A percentile compares a stretch with the other conserved stretches of the same genome.
Evolutionary conservation across 208 protist genomes (phyloP).

Genomic region (Acanthamoeba healyi): DNA sequence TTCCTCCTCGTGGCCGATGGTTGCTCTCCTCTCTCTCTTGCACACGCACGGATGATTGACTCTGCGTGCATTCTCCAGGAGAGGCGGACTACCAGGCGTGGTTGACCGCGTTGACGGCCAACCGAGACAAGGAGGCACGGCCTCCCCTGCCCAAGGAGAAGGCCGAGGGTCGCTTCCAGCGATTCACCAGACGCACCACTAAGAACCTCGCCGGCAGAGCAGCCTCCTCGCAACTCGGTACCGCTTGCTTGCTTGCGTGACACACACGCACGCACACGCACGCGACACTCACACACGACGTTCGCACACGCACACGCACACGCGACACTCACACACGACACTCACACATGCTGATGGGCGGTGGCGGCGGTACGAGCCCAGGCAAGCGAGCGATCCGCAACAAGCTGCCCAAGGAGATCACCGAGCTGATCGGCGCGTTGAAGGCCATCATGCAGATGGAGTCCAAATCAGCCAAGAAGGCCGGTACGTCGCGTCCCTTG

Average conservation of each 20-base stretch:
- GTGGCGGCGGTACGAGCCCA: no score
- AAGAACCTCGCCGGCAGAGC: constrained; percentile 24
- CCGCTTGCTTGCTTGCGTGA: no score
- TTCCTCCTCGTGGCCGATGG: not conserved
- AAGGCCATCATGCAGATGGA: constrained; percentile 37
- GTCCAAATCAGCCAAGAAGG: not conserved
- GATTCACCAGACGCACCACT: not conserved
- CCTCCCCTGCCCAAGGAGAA: constrained; percentile 41
- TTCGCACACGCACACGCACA: no score
- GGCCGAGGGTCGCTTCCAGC: not conserved
- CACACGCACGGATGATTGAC: no score
- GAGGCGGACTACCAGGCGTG: constrained; percentile 1
- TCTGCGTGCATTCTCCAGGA: not conserved
- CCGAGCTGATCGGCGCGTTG: not conserved
- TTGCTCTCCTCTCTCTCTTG: no score
- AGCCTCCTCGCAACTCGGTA: not conserved
- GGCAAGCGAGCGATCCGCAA: constrained; percentile 8
- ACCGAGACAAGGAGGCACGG: not conserved
- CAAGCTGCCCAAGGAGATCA: not conserved
- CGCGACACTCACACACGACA: not conserved
- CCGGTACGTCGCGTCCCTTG: not conserved
- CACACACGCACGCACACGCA: not conserved
- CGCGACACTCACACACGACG: not conserved
- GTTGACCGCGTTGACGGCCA: not conserved
- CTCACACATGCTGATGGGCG: no score